Evolutionary conservation across 1,284 basidiomycete genomes (phyloP).

Genomic region (Puccinia coronata): DNA sequence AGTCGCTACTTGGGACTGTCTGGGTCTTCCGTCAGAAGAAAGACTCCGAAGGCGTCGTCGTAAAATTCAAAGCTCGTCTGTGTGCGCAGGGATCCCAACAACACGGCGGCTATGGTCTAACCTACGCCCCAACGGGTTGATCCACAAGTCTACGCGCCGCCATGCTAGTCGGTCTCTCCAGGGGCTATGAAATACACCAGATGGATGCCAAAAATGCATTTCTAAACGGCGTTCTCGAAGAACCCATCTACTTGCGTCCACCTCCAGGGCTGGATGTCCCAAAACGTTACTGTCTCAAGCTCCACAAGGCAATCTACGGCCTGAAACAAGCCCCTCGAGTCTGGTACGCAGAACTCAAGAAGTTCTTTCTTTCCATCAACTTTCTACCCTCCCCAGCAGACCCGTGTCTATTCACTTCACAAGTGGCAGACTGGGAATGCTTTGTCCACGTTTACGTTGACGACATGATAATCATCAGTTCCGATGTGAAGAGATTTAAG

Average conservation of each 20-base stretch:
- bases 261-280: background rate
- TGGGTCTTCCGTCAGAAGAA: background rate
- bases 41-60: background rate
- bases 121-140: background rate
- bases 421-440: background rate
- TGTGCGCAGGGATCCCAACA: background rate
- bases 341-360: background rate
- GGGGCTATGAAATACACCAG: background rate
- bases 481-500: background rate
- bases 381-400: background rate
- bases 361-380: background rate
- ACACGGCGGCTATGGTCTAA: background rate
- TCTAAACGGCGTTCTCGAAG: slow-evolving; percentile 20
- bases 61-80: slow-evolving; percentile 3
- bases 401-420: background rate
- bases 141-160: background rate
- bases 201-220: slow-evolving; percentile 3
- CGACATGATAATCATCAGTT: background rate
- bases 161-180: background rate
- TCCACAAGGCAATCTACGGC: background rate
- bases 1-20: background rate
- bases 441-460: no score
- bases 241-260: background rate
- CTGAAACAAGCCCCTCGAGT: slow-evolving; percentile 6
- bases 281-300: background rate